These are phyloP conservation scores for Xylaria telfairii DNA, from an alignment of 495 filamentous ascomycete species.

Conservation along the genomic window DNA sequence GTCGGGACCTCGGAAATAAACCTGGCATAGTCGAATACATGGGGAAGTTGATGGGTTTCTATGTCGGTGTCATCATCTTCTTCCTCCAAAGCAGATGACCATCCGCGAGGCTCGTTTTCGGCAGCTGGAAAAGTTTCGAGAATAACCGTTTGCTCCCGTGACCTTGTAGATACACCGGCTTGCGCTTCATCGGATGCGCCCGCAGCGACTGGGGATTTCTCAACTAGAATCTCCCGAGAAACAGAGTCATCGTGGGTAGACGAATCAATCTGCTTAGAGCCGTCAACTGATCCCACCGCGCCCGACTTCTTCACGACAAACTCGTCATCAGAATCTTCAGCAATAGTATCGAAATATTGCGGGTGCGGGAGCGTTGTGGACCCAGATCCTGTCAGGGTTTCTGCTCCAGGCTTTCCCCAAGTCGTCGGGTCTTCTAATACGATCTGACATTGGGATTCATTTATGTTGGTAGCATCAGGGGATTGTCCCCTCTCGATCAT, in stretches of 20 bases:
- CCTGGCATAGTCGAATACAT: constrained; percentile 1
- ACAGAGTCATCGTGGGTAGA: neutral
- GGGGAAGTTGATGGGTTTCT: neutral
- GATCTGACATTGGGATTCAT: neutral
- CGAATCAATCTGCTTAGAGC: neutral
- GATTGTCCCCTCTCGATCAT: neutral
- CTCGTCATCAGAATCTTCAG: constrained; percentile 10
- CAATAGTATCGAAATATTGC: constrained; percentile 4
- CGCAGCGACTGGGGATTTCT: neutral
- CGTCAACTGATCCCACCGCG: neutral
- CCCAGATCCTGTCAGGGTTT: neutral
- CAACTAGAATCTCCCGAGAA: neutral
- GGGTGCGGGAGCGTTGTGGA: neutral
- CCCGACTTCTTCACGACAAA: neutral
- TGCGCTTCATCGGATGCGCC: neutral
- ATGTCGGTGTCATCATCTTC: constrained; percentile 7
- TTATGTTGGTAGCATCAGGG: neutral
- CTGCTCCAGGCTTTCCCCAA: neutral
- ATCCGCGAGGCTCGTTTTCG: neutral
- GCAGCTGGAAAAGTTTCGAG: neutral
- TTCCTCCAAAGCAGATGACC: neutral
- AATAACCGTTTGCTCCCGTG: neutral
- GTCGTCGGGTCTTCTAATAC: neutral
- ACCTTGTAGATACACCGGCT: neutral
- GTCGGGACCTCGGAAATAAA: neutral